Evolutionary conservation across 805 yeast genomes (phyloP), one percentile per base, ranked within the genome.

Genomic region (Wilhelminamyces savonicus): DNA sequence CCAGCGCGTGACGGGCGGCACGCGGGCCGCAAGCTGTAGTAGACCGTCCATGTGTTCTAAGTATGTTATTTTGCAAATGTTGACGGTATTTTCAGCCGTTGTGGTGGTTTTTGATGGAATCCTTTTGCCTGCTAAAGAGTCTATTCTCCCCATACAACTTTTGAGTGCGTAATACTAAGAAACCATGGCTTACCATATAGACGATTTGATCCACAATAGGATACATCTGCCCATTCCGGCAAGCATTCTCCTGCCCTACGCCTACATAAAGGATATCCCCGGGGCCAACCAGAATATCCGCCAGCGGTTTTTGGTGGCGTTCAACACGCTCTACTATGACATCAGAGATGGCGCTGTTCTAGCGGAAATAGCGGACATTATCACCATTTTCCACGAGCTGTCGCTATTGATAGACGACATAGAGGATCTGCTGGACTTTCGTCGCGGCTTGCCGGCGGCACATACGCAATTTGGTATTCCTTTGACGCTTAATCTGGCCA

Each of bases 401-500:
- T 54, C 61, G 4, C 8, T 16, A 16, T 45, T 59, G 8, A 74
- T 88, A 23, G 97, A 88, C 53, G 97, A 88, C 46, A 82, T 88
- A 16, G 97, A 88, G 49, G 97, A 88, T 51, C 63, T 56, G 23
- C 81, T 94, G 0, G 57, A 55, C 13, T 58, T 76, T 26, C 64
- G 97, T 40, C 54, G 97, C 23, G 96, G 96, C 1, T 54, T 62
- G 21, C 86, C 87, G 1, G 77, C 84, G 4, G 83, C 95, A 0
- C 96, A 88, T 52, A 54, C 72, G 28, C 66, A 80, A 12, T 88
- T 60, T 50, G 97, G 97, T 0, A 53, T 69, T 0, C 86, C 95
- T 0, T 73, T 75, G 45, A 82, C 95, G 3, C 75, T 90, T 32
- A 88, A 88, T 48, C 69, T 87, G 30, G 83, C 94, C 3, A 84